Base-by-base conservation (phyloP, 2,329 filamentous ascomycete genomes). In the Fusarium heterosporum region DNA sequence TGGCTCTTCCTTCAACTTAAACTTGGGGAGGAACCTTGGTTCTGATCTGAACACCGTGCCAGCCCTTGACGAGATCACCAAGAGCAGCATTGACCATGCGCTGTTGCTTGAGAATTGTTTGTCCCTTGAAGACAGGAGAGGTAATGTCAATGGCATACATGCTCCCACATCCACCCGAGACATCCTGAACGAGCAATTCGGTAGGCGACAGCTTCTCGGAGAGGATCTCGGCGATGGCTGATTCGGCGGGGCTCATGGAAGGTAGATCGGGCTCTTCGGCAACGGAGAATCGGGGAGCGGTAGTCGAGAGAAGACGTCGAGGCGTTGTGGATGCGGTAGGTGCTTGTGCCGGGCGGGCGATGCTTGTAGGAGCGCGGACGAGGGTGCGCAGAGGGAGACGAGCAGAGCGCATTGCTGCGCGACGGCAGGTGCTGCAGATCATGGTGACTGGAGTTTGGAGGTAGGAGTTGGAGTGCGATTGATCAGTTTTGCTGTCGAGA, bases 91-190 rank as follows among this genome's bases (percentile, higher is more conserved):
- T 95, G 49, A 96, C 92, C 79, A 95, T 83, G 61, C 91, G 84
- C 79, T 96, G 92, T 81, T 96, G 92, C 83, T 92, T 92, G 62
- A 96, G 85, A 76, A 94, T 88, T 48, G 83, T 85, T 71, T 88
- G 77, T 45, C 92, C 93, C 53, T 84, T 83, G 78, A 96, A 96
- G 72, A 83, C 85, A 45, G 88, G 83, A 9, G 90, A 92, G 46
- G 88, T 85, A 67, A 96, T 89, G 72, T 94, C 90, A 69, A 96
- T 90, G 55, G 89, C 90, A 80, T 96, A 96, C 93, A 96, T 96
- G 74, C 89, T 92, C 11, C 92, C 92, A 79, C 92, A 96, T 29
- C 92, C 92, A 59, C 93, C 92, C 25, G 90, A 93, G 50, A 96
- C 87, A 79, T 96, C 92, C 76, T 90, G 89, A 11, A 96, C 91